phyloP scores from a whole-genome alignment of 495 filamentous ascomycete genomes.

The Margaritispora aquatica region DNA sequence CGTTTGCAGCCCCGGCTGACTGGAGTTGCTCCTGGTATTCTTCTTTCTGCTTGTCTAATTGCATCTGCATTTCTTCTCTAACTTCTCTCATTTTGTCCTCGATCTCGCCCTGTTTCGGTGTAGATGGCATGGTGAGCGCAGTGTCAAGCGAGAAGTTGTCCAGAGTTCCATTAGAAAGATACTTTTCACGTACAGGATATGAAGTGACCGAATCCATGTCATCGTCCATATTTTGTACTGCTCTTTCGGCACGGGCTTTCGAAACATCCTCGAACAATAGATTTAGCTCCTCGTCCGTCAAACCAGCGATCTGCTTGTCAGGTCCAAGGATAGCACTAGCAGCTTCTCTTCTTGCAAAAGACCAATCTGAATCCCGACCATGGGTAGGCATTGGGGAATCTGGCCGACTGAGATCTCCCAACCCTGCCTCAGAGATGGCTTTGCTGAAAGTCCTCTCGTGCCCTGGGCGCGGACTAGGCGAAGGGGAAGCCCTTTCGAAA shows the following conservation, averaged over 20 bases:
- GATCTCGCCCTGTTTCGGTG: constrained; percentile 69
- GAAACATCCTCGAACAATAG: constrained; percentile 94
- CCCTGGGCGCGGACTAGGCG: constrained; percentile 57
- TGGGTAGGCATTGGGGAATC: constrained; percentile 66
- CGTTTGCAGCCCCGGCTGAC: constrained; percentile 66
- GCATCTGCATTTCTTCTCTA: constrained; percentile 79
- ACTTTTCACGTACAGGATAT: constrained; percentile 87
- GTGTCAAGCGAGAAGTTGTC: constrained; percentile 98
- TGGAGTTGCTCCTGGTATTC: constrained; percentile 78
- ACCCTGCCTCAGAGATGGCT: constrained; percentile 58
- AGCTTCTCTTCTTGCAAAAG: constrained; percentile 87
- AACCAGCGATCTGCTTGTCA: constrained; percentile 79
- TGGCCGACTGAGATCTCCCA: constrained; percentile 57
- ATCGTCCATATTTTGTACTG: constrained; percentile 65
- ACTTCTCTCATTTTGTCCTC: constrained; percentile 69
- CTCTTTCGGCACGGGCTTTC: constrained; percentile 71
- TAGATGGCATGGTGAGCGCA: constrained; percentile 86
- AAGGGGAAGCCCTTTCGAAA: constrained; percentile 34
- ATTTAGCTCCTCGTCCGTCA: constrained; percentile 93
- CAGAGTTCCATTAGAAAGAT: constrained; percentile 89
- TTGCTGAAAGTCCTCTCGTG: constrained; percentile 77
- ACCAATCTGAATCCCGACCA: constrained; percentile 90
- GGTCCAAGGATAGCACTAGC: constrained; percentile 84
- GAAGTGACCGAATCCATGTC: constrained; percentile 86
- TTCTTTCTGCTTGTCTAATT: constrained; percentile 81